Evolutionary conservation across 2,329 filamentous ascomycete genomes (phyloP).

Genomic region (Fusarium sororula): DNA sequence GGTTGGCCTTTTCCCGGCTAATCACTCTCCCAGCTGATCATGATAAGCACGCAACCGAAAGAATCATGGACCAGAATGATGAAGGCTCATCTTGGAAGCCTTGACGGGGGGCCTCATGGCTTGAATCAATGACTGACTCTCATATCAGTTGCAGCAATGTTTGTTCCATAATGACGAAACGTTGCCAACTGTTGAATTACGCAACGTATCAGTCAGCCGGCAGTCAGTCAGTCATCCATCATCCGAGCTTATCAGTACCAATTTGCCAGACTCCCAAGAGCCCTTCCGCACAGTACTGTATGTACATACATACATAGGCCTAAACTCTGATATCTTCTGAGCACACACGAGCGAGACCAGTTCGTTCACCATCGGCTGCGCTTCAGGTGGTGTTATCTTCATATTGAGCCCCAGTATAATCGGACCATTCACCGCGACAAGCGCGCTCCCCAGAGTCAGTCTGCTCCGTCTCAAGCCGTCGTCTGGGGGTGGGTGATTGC

Average conservation of each 20-base stretch:
- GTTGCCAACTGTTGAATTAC: background rate
- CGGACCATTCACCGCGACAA: conserved; percentile 42
- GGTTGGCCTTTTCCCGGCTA: conserved; percentile 29
- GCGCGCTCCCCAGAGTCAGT: conserved; percentile 40
- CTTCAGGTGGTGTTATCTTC: conserved; percentile 20
- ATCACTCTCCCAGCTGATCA: conserved; percentile 31
- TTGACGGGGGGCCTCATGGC: background rate
- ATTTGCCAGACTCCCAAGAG: conserved; percentile 11
- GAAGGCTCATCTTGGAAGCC: conserved; percentile 4
- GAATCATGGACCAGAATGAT: conserved; percentile 6
- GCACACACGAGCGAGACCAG: conserved; percentile 19
- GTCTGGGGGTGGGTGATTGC: conserved; percentile 15
- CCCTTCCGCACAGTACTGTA: background rate
- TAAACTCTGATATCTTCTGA: conserved; percentile 2
- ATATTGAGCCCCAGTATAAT: conserved; percentile 27
- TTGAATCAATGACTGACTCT: background rate
- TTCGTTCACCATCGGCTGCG: conserved; percentile 2
- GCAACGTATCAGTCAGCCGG: background rate
- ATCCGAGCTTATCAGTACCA: background rate
- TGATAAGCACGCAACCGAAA: conserved; percentile 35
- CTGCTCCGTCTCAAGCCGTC: conserved; percentile 27
- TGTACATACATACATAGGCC: background rate
- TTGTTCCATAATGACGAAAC: background rate
- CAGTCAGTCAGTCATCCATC: background rate
- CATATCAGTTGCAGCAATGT: background rate